phyloP scores from a whole-genome alignment of 495 filamentous ascomycete genomes.

The Hypoxylon cercidicola region DNA sequence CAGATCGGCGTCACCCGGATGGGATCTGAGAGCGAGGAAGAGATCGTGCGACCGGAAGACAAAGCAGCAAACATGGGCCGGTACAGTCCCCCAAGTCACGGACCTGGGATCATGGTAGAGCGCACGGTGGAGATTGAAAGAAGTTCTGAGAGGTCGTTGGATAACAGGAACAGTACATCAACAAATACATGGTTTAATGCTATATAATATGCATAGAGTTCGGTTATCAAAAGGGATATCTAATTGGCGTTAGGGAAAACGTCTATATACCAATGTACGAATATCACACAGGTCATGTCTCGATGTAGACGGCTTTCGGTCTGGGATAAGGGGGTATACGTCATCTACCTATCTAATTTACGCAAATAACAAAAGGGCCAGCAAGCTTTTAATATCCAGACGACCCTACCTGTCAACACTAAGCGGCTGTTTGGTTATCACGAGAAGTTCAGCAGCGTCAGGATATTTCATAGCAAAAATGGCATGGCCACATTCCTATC shows the following conservation, averaged over 20 bases:
- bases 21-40: constrained; percentile 21
- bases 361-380: too few species aligned
- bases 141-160: constrained; percentile 10
- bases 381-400: too few species aligned
- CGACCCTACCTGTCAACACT: too few species aligned
- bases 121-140: constrained; percentile 7
- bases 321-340: too few species aligned
- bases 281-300: too few species aligned
- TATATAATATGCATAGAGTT: neutral
- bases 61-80: neutral
- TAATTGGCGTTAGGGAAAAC: neutral
- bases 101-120: constrained; percentile 5
- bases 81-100: constrained; percentile 5
- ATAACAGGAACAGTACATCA: neutral
- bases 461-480: too few species aligned
- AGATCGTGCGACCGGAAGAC: constrained; percentile 9
- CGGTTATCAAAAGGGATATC: neutral
- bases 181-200: constrained; percentile 10
- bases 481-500: too few species aligned
- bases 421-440: too few species aligned
- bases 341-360: too few species aligned
- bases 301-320: too few species aligned
- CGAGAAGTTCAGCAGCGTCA: too few species aligned
- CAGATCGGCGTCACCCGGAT: constrained; percentile 14
- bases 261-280: too few species aligned